Conservation (phyloP, 345 rosid genomes). For the Brassica rapa region DNA sequence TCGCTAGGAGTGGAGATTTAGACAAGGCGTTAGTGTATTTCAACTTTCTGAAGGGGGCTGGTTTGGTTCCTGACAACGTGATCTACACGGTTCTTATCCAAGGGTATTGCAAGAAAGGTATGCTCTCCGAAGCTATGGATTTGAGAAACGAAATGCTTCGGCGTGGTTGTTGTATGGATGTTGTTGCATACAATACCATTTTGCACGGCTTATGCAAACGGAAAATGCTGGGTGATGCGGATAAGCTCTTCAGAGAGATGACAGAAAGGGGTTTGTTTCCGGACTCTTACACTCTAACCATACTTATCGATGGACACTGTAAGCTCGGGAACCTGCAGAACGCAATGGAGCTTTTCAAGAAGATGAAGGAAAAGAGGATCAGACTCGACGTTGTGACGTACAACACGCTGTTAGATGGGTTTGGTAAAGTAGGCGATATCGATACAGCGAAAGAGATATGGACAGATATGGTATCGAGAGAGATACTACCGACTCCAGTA, state of each 20-base stretch:
- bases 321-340: slow-evolving; percentile 69
- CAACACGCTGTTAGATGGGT: slow-evolving; percentile 79
- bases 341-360: slow-evolving; percentile 55
- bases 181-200: slow-evolving; percentile 69
- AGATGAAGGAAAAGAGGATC: slow-evolving; percentile 62
- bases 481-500: slow-evolving; percentile 57
- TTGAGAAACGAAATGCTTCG: slow-evolving; percentile 67
- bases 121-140: slow-evolving; percentile 58
- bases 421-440: slow-evolving; percentile 69
- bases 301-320: slow-evolving; percentile 72
- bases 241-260: slow-evolving; percentile 66
- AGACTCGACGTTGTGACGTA: slow-evolving; percentile 75
- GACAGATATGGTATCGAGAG: slow-evolving; percentile 55
- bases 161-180: slow-evolving; percentile 73
- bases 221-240: slow-evolving; percentile 70
- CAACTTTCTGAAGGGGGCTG: slow-evolving; percentile 50
- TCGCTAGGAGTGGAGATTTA: slow-evolving; percentile 52
- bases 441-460: slow-evolving; percentile 62
- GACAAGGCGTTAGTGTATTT: slow-evolving; percentile 59
- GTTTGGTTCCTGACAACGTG: slow-evolving; percentile 67
- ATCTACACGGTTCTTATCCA: slow-evolving; percentile 74
- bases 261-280: slow-evolving; percentile 61
- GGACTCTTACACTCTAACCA: slow-evolving; percentile 72
- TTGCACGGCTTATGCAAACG: slow-evolving; percentile 74
- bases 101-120: slow-evolving; percentile 66